A percentile compares a stretch with the other conserved stretches of the same genome.
These are phyloP conservation scores for Yarrowia sp. DNA, from an alignment of 805 yeast genomes.

Conservation along the genomic window DNA sequence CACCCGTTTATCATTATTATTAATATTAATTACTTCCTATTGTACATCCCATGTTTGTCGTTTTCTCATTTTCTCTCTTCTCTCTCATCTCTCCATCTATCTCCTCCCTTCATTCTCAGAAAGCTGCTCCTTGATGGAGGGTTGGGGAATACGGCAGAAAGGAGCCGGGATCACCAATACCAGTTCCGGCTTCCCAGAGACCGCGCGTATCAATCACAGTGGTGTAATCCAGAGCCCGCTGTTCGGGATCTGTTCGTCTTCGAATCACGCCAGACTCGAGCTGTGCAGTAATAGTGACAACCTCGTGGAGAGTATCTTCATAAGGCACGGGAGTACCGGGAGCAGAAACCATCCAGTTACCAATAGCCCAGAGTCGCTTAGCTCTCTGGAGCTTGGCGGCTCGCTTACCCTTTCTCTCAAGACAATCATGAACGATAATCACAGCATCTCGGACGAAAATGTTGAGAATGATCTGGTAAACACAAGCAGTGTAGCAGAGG, in stretches of 20 bases:
- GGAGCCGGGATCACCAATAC: conserved; percentile 1
- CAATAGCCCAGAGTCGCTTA: conserved; percentile 23
- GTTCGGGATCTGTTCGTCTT: conserved; percentile 9
- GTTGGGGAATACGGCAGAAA: conserved; percentile 18
- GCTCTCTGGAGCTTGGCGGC: neutral
- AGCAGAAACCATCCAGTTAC: conserved; percentile 25
- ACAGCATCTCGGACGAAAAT: neutral
- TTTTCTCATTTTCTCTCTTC: neutral
- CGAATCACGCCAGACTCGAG: conserved; percentile 5
- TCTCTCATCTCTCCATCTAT: neutral
- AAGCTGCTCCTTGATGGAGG: conserved; percentile 1
- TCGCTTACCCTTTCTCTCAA: conserved; percentile 6
- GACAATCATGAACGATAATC: conserved; percentile 1
- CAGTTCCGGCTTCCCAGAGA: conserved; percentile 16
- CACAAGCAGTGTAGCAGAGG: conserved; percentile 11
- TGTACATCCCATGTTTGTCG: conserved; percentile 3
- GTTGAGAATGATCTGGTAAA: conserved; percentile 22
- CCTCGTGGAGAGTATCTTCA: conserved; percentile 16
- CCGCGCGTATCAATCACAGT: conserved; percentile 16
- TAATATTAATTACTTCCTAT: conserved; percentile 2
- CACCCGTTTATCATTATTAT: neutral
- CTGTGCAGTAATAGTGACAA: conserved; percentile 18
- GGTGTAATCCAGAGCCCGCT: conserved; percentile 12
- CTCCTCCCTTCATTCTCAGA: neutral
- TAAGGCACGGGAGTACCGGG: conserved; percentile 13